phyloP scores from a whole-genome alignment of 176 grass and related monocot species.

The Carex pumila region DNA sequence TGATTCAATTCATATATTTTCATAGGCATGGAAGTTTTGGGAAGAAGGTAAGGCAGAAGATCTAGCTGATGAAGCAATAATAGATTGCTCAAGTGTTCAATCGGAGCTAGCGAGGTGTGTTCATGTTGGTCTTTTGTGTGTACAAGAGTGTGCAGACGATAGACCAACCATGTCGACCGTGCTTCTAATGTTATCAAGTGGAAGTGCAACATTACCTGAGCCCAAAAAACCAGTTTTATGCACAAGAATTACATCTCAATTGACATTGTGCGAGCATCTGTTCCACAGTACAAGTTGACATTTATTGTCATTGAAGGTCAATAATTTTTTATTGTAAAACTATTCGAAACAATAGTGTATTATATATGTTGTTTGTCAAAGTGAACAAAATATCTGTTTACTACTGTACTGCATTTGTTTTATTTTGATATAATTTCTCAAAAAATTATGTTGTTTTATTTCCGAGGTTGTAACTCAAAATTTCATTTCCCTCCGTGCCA shows the following conservation, averaged over 20 bases:
- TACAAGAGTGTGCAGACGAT: constrained; percentile 9
- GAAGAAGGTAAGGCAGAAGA: not conserved
- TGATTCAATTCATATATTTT: not conserved
- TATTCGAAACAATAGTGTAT: not conserved
- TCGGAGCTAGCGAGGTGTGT: not conserved
- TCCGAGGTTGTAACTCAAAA: too few relatives aligned
- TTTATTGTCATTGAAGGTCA: not conserved
- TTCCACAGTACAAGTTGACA: too few relatives aligned
- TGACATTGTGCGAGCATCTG: too few relatives aligned
- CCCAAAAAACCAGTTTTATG: not conserved
- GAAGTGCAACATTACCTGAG: not conserved
- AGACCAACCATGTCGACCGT: not conserved
- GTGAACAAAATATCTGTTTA: not conserved
- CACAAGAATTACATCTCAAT: too few relatives aligned
- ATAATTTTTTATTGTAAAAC: not conserved
- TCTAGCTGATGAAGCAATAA: not conserved
- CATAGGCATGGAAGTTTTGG: constrained; percentile 12
- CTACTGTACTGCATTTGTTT: not conserved
- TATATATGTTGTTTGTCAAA: not conserved
- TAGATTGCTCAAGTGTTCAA: not conserved
- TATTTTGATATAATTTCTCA: too few relatives aligned
- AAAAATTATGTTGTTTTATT: too few relatives aligned
- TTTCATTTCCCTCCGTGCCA: too few relatives aligned
- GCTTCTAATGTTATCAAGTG: not conserved
- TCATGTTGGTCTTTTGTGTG: not conserved